phyloP scores from a whole-genome alignment of 2,329 filamentous ascomycete genomes.

The Hortaea werneckii region DNA sequence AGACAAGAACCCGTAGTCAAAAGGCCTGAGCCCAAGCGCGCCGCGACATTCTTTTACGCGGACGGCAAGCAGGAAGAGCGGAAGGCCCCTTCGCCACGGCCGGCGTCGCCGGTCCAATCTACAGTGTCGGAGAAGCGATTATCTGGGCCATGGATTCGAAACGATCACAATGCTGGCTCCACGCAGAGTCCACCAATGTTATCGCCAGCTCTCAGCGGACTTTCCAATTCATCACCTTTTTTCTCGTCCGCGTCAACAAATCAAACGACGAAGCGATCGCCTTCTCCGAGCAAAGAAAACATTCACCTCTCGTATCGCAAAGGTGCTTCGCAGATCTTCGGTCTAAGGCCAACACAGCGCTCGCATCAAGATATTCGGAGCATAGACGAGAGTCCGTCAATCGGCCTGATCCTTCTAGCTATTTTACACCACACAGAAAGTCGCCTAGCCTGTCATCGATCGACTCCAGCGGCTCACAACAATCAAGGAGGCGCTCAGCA shows the following conservation, averaged over 20 bases:
- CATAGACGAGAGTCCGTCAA: neutral
- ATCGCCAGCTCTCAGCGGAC: slow-evolving; percentile 23
- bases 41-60: slow-evolving; percentile 41
- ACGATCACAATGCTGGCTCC: slow-evolving; percentile 6
- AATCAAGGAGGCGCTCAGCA: slow-evolving; percentile 22
- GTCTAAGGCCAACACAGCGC: slow-evolving; percentile 17
- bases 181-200: slow-evolving; percentile 21
- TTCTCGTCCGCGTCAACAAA: slow-evolving; percentile 15
- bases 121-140: slow-evolving; percentile 16
- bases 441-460: slow-evolving; percentile 37
- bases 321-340: slow-evolving; percentile 39
- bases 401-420: slow-evolving; percentile 5
- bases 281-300: slow-evolving; percentile 38
- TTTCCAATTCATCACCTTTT: slow-evolving; percentile 22
- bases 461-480: slow-evolving; percentile 28
- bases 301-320: slow-evolving; percentile 41
- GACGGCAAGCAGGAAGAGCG: slow-evolving; percentile 37
- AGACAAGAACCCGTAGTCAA: slow-evolving; percentile 21
- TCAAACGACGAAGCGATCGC: slow-evolving; percentile 24
- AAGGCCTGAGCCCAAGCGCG: slow-evolving; percentile 33
- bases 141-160: slow-evolving; percentile 12
- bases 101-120: slow-evolving; percentile 29
- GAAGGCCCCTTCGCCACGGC: slow-evolving; percentile 14
- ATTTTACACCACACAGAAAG: slow-evolving; percentile 16
- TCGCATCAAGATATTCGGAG: neutral